A percentile compares a stretch with the other conserved stretches of the same genome.
phyloP scores from a whole-genome alignment of 495 filamentous ascomycete genomes.

The Penicillium cinerascens region DNA sequence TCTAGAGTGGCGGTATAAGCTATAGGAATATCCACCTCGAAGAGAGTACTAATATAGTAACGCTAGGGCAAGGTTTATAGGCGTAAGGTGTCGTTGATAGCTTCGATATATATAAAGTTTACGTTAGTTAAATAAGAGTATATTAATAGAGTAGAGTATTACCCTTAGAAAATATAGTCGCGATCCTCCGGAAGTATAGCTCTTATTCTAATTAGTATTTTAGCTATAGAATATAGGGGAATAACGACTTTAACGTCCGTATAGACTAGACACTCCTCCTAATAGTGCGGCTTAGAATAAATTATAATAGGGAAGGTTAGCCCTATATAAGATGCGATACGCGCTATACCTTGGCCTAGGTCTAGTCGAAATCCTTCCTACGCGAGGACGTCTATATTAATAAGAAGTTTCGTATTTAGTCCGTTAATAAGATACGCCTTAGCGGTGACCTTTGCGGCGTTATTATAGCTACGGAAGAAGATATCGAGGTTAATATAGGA shows the following conservation, averaged over 20 bases:
- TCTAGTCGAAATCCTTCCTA: background rate
- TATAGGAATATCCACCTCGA: background rate
- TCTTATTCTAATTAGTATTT: background rate
- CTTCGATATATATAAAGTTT: background rate
- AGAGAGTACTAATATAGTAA: background rate
- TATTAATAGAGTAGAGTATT: background rate
- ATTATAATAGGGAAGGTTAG: background rate
- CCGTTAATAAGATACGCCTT: background rate
- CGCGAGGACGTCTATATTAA: background rate
- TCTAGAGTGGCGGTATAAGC: background rate
- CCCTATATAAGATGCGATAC: background rate
- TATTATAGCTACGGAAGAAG: background rate
- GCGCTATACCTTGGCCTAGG: background rate
- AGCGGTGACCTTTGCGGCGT: background rate
- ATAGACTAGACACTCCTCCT: background rate
- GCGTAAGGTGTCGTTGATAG: background rate
- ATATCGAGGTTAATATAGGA: background rate
- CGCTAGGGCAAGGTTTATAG: background rate
- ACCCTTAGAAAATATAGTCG: background rate
- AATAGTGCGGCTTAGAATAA: background rate
- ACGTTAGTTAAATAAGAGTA: background rate
- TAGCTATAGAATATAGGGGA: background rate
- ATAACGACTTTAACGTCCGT: background rate
- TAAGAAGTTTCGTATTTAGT: background rate
- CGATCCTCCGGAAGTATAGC: background rate